Base-by-base conservation (phyloP, 495 filamentous ascomycete genomes). In the Lineolata rhizophorae region DNA sequence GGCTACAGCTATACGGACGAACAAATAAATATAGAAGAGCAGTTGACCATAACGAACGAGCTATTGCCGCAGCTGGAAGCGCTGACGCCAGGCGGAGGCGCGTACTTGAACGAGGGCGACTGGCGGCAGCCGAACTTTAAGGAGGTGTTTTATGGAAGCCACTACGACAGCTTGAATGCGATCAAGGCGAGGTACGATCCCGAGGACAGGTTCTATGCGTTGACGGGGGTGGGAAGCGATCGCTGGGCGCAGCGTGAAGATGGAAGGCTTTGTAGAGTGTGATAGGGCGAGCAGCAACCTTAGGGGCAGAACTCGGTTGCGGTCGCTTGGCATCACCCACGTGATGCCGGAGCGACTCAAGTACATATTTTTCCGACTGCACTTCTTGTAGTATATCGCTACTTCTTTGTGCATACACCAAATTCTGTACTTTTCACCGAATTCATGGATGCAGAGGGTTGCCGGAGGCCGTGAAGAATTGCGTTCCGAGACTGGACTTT, bases 41-140 rank as follows among this genome's bases (percentile, higher is more conserved):
- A 40, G 17, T 11, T 21, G 9, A 3, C 13, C n/a, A 36, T 40
- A 1, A 46, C 38, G 5, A 20, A 43, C 14, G 19, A 16, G 9
- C 15, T 32, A 6, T 13, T 40, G 20, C 40, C 37, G 1, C 3
- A 20, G 11, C 11, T 40, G 11, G 36, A 38, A 18, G 13, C n/a
- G 15, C 20, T 39, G 2, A 47, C 44, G 3, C 55, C n/a, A n/a
- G n/a, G n/a, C n/a, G n/a, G n/a, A 0, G 56, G 50, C 2, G 40
- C 52, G 4, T 67, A 65, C 43, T 40, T 64, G 37, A 64, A 63
- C 41, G 62, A 67, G 45, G 60, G 50, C 6, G 57, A 72, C 46
- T 43, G 21, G 14, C 30, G 30, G 20, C 30, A 40, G 34, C 18
- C 24, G 20, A 20, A 40, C 13, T 46, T 21, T 14, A 29, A 41